phyloP scores from a whole-genome alignment of 2,329 filamentous ascomycete genomes.

The Microdochium bolleyi region DNA sequence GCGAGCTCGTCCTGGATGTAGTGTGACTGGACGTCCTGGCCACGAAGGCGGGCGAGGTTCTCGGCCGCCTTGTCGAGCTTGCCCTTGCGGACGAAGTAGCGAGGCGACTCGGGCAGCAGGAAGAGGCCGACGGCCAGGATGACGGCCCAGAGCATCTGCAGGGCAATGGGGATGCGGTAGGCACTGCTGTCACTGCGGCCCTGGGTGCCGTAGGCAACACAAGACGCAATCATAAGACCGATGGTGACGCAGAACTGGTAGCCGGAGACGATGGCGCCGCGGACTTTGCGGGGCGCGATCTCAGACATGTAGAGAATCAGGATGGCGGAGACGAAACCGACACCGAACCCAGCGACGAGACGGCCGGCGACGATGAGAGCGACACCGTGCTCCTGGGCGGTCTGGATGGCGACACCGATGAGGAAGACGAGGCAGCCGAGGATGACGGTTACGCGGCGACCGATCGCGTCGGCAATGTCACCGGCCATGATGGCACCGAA shows the following conservation, averaged over 20 bases:
- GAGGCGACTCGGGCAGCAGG: slow-evolving; percentile 75
- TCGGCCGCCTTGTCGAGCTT: slow-evolving; percentile 55
- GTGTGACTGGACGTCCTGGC: slow-evolving; percentile 63
- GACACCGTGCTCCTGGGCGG: slow-evolving; percentile 40
- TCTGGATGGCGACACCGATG: slow-evolving; percentile 61
- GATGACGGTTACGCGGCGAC: slow-evolving; percentile 66
- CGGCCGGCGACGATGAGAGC: slow-evolving; percentile 64
- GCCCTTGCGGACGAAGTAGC: slow-evolving; percentile 77
- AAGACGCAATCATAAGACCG: slow-evolving; percentile 67
- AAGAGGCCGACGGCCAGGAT: slow-evolving; percentile 67
- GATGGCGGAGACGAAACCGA: slow-evolving; percentile 73
- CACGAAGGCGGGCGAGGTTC: slow-evolving; percentile 61
- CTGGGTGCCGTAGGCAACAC: slow-evolving; percentile 66
- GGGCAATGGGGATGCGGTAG: slow-evolving; percentile 72
- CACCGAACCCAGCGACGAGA: slow-evolving; percentile 68
- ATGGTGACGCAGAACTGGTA: slow-evolving; percentile 82
- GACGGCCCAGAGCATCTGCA: slow-evolving; percentile 76
- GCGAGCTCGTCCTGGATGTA: slow-evolving; percentile 73
- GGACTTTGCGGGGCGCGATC: slow-evolving; percentile 66
- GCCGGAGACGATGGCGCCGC: slow-evolving; percentile 70
- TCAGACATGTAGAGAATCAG: slow-evolving; percentile 86
- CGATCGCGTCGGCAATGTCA: slow-evolving; percentile 68
- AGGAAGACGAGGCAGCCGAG: slow-evolving; percentile 65
- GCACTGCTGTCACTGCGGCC: slow-evolving; percentile 52
- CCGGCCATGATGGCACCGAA: slow-evolving; percentile 71